Percentiles rank a stretch among this genome's conserved stretches.
Evolutionary conservation across 192 early-diverging fungal genomes (phyloP).

Genomic region (Funneliformis mosseae): DNA sequence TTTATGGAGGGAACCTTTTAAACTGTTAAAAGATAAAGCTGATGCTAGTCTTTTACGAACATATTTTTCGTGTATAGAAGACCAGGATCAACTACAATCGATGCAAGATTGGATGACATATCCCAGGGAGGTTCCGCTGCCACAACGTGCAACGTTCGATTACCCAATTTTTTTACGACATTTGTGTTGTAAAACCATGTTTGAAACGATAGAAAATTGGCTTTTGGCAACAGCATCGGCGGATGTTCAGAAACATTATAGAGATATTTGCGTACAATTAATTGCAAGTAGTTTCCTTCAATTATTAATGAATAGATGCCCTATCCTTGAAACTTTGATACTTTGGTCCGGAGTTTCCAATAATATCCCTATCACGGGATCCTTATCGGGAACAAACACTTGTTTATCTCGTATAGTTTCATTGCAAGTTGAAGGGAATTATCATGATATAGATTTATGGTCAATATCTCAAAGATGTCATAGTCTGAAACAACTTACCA

Average conservation of each 20-base stretch:
- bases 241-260: not conserved
- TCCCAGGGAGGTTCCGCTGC: not conserved
- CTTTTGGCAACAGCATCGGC: not conserved
- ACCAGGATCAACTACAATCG: not conserved
- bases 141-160: not conserved
- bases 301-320: not conserved
- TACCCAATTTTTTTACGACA: not conserved
- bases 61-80: not conserved
- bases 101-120: not conserved
- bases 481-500: not conserved
- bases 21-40: not conserved
- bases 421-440: not conserved
- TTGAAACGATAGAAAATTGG: not conserved
- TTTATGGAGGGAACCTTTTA: conserved; percentile 20
- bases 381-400: not conserved
- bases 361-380: not conserved
- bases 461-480: conserved; percentile 1
- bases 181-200: not conserved
- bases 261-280: not conserved
- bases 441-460: conserved; percentile 4
- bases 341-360: not conserved
- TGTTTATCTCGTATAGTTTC: not conserved
- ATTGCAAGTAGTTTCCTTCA: not conserved
- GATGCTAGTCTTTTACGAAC: not conserved
- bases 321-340: not conserved